Base-by-base conservation (phyloP, 345 rosid species). In the Streptanthus diversifolius region DNA sequence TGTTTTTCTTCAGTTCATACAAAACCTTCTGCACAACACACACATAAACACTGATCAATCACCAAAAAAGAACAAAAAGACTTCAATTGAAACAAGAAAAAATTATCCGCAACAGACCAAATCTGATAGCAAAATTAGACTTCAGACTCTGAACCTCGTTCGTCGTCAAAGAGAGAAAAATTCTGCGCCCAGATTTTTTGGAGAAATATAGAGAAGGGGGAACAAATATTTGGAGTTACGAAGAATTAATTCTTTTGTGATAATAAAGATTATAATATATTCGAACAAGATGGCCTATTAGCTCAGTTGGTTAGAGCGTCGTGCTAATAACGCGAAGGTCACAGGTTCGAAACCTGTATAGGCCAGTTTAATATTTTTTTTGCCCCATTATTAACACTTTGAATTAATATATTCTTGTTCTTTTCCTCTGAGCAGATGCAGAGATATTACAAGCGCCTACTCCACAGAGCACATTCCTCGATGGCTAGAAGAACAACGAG, bases 281-380 rank as follows among this genome's bases (percentile, higher is more conserved):
- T 9, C 18, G 0, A 49, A 1, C 29, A 35, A 29, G 0, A 4
- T 15, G 73, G 68, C 85, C 83, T 82, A 79, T 85, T 83, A 83
- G 86, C 85, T 88, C 84, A 84, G 97, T 1, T 86, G 95, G 95
- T 87, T 87, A 91, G 88, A 88, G 91, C 87, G 92, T 88, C 88
- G 90, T 87, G 92, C 88, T 87, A 91, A 86, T 88, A 83, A 90
- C 93, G 97, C 92, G 82, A 87, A 87, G 92, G 96, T 87, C 86
- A 80, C 81, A 82, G 83, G 89, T 85, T 85, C 85, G 86, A 86
- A 51, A 72, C 87, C 85, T 86, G 93, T 80, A 88, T 86, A 79
- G 86, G 89, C 88, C 90, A n/a, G n/a, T n/a, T n/a, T n/a, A 84
- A 0, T 22, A 55, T 5, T 3, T n/a, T 40, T 37, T n/a, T n/a